Base-by-base conservation (phyloP, 805 yeast genomes). In the Candida rishiriensis region DNA sequence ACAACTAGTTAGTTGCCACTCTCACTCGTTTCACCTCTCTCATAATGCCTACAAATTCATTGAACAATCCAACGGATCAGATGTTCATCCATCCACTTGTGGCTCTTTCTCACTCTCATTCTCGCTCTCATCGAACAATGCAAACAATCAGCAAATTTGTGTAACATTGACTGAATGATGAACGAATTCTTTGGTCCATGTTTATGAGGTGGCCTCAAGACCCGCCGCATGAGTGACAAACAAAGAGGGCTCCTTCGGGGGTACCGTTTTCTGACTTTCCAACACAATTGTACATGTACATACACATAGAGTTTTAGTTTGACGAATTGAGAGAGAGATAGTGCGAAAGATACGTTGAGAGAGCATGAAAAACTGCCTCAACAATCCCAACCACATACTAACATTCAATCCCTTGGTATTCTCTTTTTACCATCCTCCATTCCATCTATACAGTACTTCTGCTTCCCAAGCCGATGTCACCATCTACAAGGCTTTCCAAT, bases 391-490 rank as follows among this genome's bases (percentile, higher is more conserved):
- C 33, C 14, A 30, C 14, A 43, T 47, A 48, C 46, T 44, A 47
- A 43, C 46, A 39, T 15, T 13, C 5, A 13, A 30, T n/a, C n/a
- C 14, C 14, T 30, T 30, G 14, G 14, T 30, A 14, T 14, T 40
- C 10, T n/a, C n/a, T n/a, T n/a, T n/a, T n/a, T 28, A 15, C 26
- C 9, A 26, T 40, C 29, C 16, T 33, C 17, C 41, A 41, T 34
- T 58, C 59, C 64, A 56, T 44, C 50, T n/a, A n/a, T n/a, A n/a
- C 54, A 88, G 96, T 73, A 73, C 89, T 59, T 70, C 88, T 63
- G 95, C 96, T 57, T 75, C 97, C 63, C 96, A 88, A 76, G 96
- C 97, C 68, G 98, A 91, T 69, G 98, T 86, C 54, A 70, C 90
- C 61, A 88, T 80, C 64, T 91, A 83, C 91, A 81, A 88, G 79